Percentiles rank a stretch among this genome's conserved stretches.
Evolutionary conservation across 2,329 filamentous ascomycete genomes (phyloP).

Genomic region (Bipolaris victoriae): DNA sequence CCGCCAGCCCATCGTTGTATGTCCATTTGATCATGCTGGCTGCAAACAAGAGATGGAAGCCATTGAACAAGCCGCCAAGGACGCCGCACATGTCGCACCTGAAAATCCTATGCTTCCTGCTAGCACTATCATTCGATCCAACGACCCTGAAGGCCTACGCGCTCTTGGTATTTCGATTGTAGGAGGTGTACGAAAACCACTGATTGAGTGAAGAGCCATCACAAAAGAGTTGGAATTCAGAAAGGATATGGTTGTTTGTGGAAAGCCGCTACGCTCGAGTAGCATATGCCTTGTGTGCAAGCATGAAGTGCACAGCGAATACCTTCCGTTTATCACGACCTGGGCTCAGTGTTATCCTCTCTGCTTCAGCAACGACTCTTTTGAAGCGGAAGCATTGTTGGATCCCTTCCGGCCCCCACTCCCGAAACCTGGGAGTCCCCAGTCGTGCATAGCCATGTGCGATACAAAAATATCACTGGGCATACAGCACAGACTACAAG

Average conservation of each 20-base stretch:
- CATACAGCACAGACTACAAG: not conserved
- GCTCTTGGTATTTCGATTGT: slow-evolving; percentile 68
- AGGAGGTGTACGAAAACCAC: slow-evolving; percentile 65
- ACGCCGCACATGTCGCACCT: slow-evolving; percentile 84
- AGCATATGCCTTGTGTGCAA: not conserved
- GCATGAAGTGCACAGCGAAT: not conserved
- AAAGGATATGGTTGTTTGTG: slow-evolving; percentile 1
- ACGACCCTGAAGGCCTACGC: slow-evolving; percentile 69
- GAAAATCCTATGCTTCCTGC: slow-evolving; percentile 94
- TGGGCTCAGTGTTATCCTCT: not conserved
- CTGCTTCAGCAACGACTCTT: not conserved
- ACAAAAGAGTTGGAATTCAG: not conserved
- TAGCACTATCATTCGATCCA: slow-evolving; percentile 78
- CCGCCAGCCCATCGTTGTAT: slow-evolving; percentile 93
- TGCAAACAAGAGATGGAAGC: slow-evolving; percentile 99
- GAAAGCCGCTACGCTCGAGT: not conserved
- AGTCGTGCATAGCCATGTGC: not conserved
- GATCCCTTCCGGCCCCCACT: not conserved
- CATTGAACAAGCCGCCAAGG: slow-evolving; percentile 93
- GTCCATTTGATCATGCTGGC: slow-evolving; percentile 89
- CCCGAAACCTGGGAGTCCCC: not conserved
- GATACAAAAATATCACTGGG: not conserved
- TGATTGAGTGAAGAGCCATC: slow-evolving; percentile 64
- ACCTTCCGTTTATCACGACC: not conserved
- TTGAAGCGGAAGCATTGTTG: not conserved